Percentiles rank a stretch among this genome's conserved stretches.
phyloP scores from a whole-genome alignment of 1,284 basidiomycete genomes.

The Pyrrhoderma lamaoense region DNA sequence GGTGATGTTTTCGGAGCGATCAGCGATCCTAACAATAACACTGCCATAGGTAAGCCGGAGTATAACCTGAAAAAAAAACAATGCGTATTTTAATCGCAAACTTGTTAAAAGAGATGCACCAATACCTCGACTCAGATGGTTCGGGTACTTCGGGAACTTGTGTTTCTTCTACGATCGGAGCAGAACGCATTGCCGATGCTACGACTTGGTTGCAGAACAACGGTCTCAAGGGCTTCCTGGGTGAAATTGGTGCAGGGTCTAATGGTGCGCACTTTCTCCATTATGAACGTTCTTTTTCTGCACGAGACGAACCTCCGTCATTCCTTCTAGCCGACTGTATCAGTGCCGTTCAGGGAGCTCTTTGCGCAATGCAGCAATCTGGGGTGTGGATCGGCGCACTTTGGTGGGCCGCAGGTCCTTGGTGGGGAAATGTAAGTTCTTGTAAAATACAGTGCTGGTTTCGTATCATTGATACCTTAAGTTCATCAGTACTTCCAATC shows the following conservation, averaged over 20 bases:
- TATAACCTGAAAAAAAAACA: not conserved
- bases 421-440: constrained; percentile 49
- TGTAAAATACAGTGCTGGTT: not conserved
- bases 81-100: not conserved
- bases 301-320: not conserved
- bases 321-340: constrained; percentile 32
- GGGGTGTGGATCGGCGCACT: constrained; percentile 50
- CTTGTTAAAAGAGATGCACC: constrained; percentile 48
- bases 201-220: constrained; percentile 52
- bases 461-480: constrained; percentile 15
- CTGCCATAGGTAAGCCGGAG: constrained; percentile 40
- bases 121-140: constrained; percentile 61
- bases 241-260: constrained; percentile 54
- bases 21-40: constrained; percentile 54
- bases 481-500: constrained; percentile 47
- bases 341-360: constrained; percentile 45
- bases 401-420: constrained; percentile 59
- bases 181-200: constrained; percentile 46
- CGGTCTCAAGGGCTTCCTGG: constrained; percentile 57
- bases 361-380: constrained; percentile 52
- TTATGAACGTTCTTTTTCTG: not conserved
- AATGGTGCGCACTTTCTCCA: constrained; percentile 30
- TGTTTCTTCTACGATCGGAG: constrained; percentile 53
- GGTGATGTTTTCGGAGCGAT: constrained; percentile 43
- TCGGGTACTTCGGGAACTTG: constrained; percentile 50